Evolutionary conservation across 202 grass and related monocot genomes (phyloP), one percentile per base, ranked within the genome.

Genomic region (Carex sylvatica): DNA sequence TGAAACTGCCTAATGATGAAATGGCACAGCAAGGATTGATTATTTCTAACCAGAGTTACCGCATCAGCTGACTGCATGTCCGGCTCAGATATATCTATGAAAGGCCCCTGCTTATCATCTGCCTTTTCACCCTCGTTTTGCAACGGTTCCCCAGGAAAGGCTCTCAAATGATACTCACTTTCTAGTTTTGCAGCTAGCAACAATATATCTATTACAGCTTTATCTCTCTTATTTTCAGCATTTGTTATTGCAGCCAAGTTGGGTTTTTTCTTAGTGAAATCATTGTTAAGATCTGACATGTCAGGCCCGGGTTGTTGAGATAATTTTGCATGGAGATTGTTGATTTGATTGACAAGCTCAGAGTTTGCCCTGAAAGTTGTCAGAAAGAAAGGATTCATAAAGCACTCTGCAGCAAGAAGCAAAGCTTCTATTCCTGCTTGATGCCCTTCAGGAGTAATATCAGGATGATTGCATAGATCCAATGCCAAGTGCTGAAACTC

Each of bases 371-470:
- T 85, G 81, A 90, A 90, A 61, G 85, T 85, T 65, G 90, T 53
- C 77, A 93, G 85, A 87, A 94, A 94, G 58, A 94, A 93, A 80
- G 95, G 95, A 80, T 94, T 98, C 84, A 93, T 83, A 73, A 88
- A 94, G 79, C 95, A 94, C 84, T 94, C 95, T 74, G 92, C 95
- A 83, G 95, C 95, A 67, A 98, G 88, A 65, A 94, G 76, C 49
- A 98, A 94, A 83, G 95, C 87, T 88, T 98, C 95, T 80, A 98
- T 94, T 83, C 90, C 92, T 55, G 90, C 90, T 84, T 94, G 87
- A 83, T 94, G 90, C 55, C 90, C 87, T 80, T 98, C 95, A 79
- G 82, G 23, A 54, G 88, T 90, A 65, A 87, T 75, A 60, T 98
- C 87, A 66, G 79, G 85, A 66, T 91, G 87, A 70, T 80, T 91